Base-by-base conservation (phyloP, 1,139 yeast species). In the Arxiozyma telluris region DNA sequence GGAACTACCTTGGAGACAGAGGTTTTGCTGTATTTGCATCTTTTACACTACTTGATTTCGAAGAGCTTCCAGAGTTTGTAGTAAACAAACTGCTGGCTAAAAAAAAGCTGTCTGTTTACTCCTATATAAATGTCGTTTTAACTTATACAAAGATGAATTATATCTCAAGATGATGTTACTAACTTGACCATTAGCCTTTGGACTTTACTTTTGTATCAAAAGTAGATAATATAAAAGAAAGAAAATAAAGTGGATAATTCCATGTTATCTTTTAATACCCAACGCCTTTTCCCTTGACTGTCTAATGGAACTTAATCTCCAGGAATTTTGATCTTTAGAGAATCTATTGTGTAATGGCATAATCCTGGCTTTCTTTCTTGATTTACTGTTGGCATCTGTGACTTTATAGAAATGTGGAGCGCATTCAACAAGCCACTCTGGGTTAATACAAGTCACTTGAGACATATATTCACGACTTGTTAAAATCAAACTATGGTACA, bases 381-480 rank as follows among this genome's bases (percentile, higher is more conserved):
- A 69, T 66, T 71, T 63, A 68, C 73, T 72, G 41, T 68, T 64
- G 1, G 66, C 68, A 57, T 70, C 73, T 3, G 84, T 78, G 11
- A 76, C 77, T 67, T 83, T 82, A 76, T 87, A 93, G 69, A 84
- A 91, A 52, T 82, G 82, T 1, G 98, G 97, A 1, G 98, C 98
- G 44, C 82, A 78, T 61, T 87, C 90, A 8, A 84, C 76, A 46
- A 93, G 74, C 97, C 98, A 91, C 59, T 76, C 76, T 0, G 97
- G 91, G 54, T 89, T 94, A 52, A 93, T 83, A 4, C 80, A 76
- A 0, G 95, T 84, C 9, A 84, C 87, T 62, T 89, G 86, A 56
- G 89, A 94, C 96, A 93, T 89, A 68, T 90, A 93, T 73, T 91
- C 98, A 64, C 82, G 83, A 5, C 89, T 78, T 0, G 98, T 93